A percentile compares a stretch with the other conserved stretches of the same genome.
Conservation (phyloP, 176 grass and related monocot genomes). For the Dendrocalamus sinicus region DNA sequence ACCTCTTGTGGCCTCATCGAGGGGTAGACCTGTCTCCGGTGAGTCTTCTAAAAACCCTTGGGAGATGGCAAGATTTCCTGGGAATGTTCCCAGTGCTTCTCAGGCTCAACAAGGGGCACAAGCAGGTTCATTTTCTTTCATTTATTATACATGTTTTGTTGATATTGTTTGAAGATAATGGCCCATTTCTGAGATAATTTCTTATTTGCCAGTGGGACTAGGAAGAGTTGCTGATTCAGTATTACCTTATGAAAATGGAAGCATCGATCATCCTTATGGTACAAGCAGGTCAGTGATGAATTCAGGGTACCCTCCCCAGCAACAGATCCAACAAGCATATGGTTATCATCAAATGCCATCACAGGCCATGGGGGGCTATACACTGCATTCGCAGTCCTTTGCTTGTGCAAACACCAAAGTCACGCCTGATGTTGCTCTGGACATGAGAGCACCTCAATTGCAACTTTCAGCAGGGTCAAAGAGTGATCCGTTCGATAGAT, state of each 20-base stretch:
- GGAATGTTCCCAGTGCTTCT: constrained; percentile 41
- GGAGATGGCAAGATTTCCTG: constrained; percentile 43
- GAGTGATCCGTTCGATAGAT: constrained; percentile 46
- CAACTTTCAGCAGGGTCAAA: constrained; percentile 51
- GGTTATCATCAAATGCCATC: constrained; percentile 50
- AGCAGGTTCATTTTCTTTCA: constrained; percentile 49
- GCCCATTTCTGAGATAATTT: constrained; percentile 25
- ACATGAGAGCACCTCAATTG: constrained; percentile 69
- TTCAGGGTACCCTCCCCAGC: constrained; percentile 60
- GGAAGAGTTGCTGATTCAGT: constrained; percentile 61
- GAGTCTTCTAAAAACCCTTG: constrained; percentile 54
- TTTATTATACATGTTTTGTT: background rate
- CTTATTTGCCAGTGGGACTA: constrained; percentile 41
- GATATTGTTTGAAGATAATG: background rate
- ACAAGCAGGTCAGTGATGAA: constrained; percentile 50
- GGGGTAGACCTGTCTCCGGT: constrained; percentile 47
- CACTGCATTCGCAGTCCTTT: constrained; percentile 44
- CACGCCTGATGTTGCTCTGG: constrained; percentile 48
- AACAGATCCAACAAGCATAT: constrained; percentile 53
- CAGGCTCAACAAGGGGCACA: constrained; percentile 59
- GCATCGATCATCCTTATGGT: constrained; percentile 47
- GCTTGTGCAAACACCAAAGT: constrained; percentile 45
- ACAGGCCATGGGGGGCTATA: constrained; percentile 51
- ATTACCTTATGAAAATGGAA: constrained; percentile 50
- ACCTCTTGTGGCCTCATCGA: constrained; percentile 44